Conservation (phyloP, 176 grass and related monocot species). For the Musa itinerans region DNA sequence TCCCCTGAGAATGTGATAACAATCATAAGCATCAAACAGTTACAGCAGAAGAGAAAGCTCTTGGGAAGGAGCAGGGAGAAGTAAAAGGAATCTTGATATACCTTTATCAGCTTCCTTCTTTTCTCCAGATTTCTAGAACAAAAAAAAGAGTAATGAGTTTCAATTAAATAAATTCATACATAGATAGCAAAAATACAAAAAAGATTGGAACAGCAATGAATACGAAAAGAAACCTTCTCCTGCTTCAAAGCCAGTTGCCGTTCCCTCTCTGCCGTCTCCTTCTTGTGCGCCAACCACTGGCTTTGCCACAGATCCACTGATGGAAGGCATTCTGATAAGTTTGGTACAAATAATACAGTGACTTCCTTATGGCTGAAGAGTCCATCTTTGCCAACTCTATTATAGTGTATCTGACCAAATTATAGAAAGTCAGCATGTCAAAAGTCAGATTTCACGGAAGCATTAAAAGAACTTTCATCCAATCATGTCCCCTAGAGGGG, state of each 20-base stretch:
- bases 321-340: conserved; percentile 74
- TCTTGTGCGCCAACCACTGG: conserved; percentile 68
- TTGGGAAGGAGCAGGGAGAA: background rate
- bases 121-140: conserved; percentile 48
- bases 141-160: conserved; percentile 6
- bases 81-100: background rate
- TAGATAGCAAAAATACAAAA: background rate
- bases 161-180: conserved; percentile 2
- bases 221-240: conserved; percentile 53
- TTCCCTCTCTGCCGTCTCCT: conserved; percentile 51
- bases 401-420: conserved; percentile 71
- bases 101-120: conserved; percentile 53
- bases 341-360: conserved; percentile 78
- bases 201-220: background rate
- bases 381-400: conserved; percentile 75
- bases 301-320: conserved; percentile 61
- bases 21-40: background rate
- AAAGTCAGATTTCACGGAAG: background rate
- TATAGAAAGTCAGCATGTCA: conserved; percentile 16
- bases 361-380: conserved; percentile 78
- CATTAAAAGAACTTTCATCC: background rate
- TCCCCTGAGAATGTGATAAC: conserved; percentile 12
- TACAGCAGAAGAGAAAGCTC: background rate
- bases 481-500: background rate
- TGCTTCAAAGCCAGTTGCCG: conserved; percentile 32